These are phyloP conservation scores for Pueraria montana DNA, from an alignment of 306 rosid species.

Conservation along the genomic window DNA sequence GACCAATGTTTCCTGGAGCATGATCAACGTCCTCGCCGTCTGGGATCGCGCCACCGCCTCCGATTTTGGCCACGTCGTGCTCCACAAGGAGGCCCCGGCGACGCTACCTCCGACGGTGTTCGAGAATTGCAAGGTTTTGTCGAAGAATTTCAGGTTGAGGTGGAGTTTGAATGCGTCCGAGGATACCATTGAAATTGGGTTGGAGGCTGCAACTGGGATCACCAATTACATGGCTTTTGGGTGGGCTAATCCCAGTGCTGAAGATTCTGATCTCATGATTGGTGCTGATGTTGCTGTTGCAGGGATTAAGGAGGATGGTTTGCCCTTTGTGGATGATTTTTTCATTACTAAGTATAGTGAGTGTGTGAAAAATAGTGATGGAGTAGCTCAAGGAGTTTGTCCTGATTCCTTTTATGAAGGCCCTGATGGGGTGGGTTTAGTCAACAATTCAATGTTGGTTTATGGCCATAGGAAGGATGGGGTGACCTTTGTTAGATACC, in stretches of 20 bases:
- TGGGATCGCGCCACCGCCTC: constrained; percentile 90
- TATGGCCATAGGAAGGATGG: constrained; percentile 88
- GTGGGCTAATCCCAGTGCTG: constrained; percentile 72
- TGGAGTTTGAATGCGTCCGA: constrained; percentile 75
- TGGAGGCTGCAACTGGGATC: constrained; percentile 80
- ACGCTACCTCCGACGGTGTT: constrained; percentile 60
- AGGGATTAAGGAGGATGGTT: constrained; percentile 77
- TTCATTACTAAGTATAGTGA: constrained; percentile 78
- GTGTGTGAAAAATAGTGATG: constrained; percentile 62
- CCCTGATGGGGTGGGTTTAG: constrained; percentile 43
- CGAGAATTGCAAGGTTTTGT: constrained; percentile 77
- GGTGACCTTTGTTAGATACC: constrained; percentile 62
- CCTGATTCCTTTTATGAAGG: constrained; percentile 78
- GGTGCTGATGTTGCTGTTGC: constrained; percentile 83
- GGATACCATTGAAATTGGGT: constrained; percentile 73
- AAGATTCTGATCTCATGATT: constrained; percentile 66
- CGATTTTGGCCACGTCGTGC: constrained; percentile 72
- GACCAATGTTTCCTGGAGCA: constrained; percentile 72
- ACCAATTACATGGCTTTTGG: constrained; percentile 91
- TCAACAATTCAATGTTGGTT: constrained; percentile 61
- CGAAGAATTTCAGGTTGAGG: constrained; percentile 67
- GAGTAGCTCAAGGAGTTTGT: constrained; percentile 78
- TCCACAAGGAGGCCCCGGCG: constrained; percentile 5
- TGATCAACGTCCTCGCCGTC: constrained; percentile 77
- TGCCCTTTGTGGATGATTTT: constrained; percentile 82